Percentiles rank a stretch among this genome's conserved stretches.
phyloP scores from a whole-genome alignment of 192 early-diverging fungal species.

The Coemansia sp. region DNA sequence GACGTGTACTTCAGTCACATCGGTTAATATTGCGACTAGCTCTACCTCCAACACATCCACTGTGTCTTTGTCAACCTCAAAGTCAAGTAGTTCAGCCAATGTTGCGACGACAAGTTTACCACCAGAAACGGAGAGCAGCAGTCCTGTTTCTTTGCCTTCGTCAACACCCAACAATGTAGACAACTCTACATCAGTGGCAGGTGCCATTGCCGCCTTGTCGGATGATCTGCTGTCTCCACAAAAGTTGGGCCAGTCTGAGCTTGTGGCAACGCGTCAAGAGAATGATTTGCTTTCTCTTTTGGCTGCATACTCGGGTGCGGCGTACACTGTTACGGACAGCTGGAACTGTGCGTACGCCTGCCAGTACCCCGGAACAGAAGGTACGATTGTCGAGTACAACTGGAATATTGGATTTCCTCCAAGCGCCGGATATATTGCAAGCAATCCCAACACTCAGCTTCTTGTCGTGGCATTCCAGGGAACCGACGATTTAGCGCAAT shows the following conservation, averaged over 20 bases:
- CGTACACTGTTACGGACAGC: constrained; percentile 32
- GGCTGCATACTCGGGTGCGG: constrained; percentile 44
- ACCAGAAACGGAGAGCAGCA: no score
- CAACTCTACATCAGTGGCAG: neutral
- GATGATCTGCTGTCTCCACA: neutral
- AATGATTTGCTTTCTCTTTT: constrained; percentile 22
- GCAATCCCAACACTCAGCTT: constrained; percentile 21
- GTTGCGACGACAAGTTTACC: no score
- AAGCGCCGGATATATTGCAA: constrained; percentile 44
- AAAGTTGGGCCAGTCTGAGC: neutral
- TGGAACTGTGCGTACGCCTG: constrained; percentile 43
- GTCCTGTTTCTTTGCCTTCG: no score
- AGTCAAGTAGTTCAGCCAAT: neutral
- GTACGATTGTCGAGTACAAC: constrained; percentile 33
- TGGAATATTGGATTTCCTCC: constrained; percentile 28
- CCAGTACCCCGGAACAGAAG: constrained; percentile 38
- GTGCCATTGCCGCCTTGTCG: neutral
- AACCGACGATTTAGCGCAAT: constrained; percentile 31
- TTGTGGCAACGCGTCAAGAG: constrained; percentile 2
- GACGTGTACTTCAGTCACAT: neutral
- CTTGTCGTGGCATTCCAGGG: constrained; percentile 47
- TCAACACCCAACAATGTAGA: no score
- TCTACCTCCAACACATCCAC: neutral
- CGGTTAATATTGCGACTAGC: neutral
- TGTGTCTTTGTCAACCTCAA: neutral